Evolutionary conservation across 2,329 filamentous ascomycete genomes (phyloP).

Genomic region (Scytalidium sp.): DNA sequence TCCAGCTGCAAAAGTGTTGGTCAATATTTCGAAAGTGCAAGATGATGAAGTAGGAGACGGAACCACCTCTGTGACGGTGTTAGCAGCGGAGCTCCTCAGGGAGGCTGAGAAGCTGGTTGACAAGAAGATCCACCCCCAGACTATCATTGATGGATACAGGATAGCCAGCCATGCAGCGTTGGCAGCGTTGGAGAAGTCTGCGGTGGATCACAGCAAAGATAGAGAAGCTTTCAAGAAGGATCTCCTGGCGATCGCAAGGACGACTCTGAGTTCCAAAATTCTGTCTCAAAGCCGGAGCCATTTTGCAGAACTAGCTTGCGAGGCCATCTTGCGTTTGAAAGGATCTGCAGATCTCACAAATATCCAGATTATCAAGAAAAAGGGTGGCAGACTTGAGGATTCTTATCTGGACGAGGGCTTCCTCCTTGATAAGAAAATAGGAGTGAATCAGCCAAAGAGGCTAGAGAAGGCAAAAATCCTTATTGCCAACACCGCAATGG

Average conservation of each 20-base stretch:
- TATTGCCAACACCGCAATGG: conserved; percentile 97
- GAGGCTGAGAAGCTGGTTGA: conserved; percentile 97
- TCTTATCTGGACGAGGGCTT: conserved; percentile 98
- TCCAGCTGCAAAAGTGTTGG: conserved; percentile 94
- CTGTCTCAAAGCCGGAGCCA: conserved; percentile 90
- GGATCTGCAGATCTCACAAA: conserved; percentile 92
- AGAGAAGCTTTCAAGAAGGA: conserved; percentile 84
- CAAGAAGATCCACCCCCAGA: conserved; percentile 98
- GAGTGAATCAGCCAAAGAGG: conserved; percentile 96
- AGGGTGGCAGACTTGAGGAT: conserved; percentile 93
- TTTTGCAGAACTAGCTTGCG: conserved; percentile 84
- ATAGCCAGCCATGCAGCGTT: conserved; percentile 92
- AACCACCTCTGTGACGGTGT: conserved; percentile 94
- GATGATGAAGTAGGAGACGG: conserved; percentile 98
- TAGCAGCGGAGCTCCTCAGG: conserved; percentile 90
- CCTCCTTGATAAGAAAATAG: conserved; percentile 98
- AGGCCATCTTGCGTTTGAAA: conserved; percentile 86
- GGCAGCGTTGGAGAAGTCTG: conserved; percentile 75
- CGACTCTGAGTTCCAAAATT: conserved; percentile 96
- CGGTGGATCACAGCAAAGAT: conserved; percentile 86
- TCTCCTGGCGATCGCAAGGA: conserved; percentile 84
- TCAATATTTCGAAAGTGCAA: conserved; percentile 99
- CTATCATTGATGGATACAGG: conserved; percentile 97
- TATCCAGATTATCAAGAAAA: conserved; percentile 99
- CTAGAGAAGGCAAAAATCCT: conserved; percentile 98